These are phyloP conservation scores for Zygnema circumcarinatum DNA, from an alignment of 139 green algal genomes.

Conservation along the genomic window DNA sequence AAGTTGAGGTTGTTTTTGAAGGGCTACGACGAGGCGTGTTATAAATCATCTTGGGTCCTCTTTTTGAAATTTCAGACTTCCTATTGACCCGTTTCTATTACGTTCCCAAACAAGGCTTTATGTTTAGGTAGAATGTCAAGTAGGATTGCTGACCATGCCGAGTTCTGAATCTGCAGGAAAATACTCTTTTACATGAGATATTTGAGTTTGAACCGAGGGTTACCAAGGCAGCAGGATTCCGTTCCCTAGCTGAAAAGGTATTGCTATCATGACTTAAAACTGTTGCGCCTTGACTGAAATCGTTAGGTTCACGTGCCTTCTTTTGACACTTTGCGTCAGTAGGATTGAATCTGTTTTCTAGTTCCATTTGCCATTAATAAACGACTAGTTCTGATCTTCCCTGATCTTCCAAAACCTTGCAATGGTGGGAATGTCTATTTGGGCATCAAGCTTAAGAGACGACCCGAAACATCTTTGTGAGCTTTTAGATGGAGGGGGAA, in stretches of 20 bases:
- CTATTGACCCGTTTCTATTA: too few species aligned
- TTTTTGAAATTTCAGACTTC: too few species aligned
- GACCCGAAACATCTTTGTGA: too few species aligned
- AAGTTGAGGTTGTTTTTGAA: background rate
- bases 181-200: slow-evolving; percentile 43
- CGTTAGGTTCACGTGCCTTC: background rate
- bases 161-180: too few species aligned
- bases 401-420: background rate
- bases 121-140: too few species aligned
- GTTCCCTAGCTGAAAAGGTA: slow-evolving; percentile 29
- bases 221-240: slow-evolving; percentile 10
- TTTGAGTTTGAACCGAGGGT: slow-evolving; percentile 31
- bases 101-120: too few species aligned
- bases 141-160: too few species aligned
- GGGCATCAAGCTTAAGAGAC: background rate
- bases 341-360: background rate
- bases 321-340: background rate
- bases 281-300: too few species aligned
- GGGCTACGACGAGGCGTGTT: background rate
- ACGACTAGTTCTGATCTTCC: background rate
- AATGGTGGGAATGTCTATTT: background rate
- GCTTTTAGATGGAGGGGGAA: too few species aligned
- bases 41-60: too few species aligned
- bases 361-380: background rate
- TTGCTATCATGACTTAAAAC: too few species aligned